Evolutionary conservation across 2,329 filamentous ascomycete genomes (phyloP), one percentile per base, ranked within the genome.

Genomic region (Lecanosticta acicola): DNA sequence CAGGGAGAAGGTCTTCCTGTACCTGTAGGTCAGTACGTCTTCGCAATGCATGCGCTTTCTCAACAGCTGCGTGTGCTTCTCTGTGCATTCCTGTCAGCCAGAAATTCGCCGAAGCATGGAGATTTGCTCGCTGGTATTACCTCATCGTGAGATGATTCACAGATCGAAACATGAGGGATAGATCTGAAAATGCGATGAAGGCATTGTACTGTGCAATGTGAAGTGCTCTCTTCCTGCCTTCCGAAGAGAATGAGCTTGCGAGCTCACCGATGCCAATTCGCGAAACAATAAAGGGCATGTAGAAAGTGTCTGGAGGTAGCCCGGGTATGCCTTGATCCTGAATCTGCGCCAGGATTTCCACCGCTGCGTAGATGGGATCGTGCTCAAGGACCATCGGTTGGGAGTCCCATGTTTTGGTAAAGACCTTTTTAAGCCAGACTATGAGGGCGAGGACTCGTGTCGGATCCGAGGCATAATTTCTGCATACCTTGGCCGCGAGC

Each of bases 61-160:
- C 44, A 7, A 26, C 26, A 13, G 8, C n/a, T 1, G 38, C 29
- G 21, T 46, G 34, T 20, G 46, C 50, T 34, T 48, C 48, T 35
- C 45, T 48, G 35, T 34, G 45, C 4, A 2, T 41, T 7, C 24
- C 24, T 26, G n/a, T 20, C 32, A 24, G 40, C 45, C 24, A 40
- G 17, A 16, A 44, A n/a, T n/a, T n/a, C n/a, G n/a, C n/a, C n/a
- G n/a, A 29, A 5, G 11, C 7, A 29, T 29, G 11, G 24, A 29
- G 32, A 13, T 48, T 43, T 33, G 42, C 16, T 18, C 24, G 47
- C 53, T 32, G 9, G 26, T 33, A 14, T 18, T 48, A 57, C 55
- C 56, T 87, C 91, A 97, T 97, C 13, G 78, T 78, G 0, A 86
- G 80, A 59, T 93, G 88, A 62, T 95, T 96, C 59, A 95, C 83